Conservation (phyloP, 148 eudicot genomes). For the Silene uniflora region DNA sequence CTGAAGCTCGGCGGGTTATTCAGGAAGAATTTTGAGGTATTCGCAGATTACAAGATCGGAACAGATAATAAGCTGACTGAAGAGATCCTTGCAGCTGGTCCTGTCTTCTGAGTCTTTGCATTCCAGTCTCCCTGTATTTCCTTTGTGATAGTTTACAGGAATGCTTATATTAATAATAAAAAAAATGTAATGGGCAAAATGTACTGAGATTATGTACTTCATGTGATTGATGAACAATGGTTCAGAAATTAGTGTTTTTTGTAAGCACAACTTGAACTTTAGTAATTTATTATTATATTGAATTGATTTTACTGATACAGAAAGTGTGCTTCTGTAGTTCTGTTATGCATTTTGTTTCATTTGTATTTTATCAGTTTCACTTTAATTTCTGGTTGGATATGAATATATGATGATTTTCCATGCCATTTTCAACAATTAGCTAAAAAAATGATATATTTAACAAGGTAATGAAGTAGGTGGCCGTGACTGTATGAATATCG, state of each 20-base stretch:
- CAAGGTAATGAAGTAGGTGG: too few relatives aligned
- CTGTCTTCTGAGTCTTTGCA: slow-evolving; percentile 35
- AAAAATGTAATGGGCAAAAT: background rate
- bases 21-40: slow-evolving; percentile 68
- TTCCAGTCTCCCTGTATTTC: background rate
- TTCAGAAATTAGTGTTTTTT: background rate
- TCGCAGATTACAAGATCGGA: slow-evolving; percentile 53
- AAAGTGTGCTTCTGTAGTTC: too few relatives aligned
- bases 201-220: too few relatives aligned
- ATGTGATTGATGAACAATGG: background rate
- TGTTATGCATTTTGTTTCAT: too few relatives aligned
- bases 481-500: too few relatives aligned
- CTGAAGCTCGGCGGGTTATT: slow-evolving; percentile 59
- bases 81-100: slow-evolving; percentile 74
- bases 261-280: too few relatives aligned
- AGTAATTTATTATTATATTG: background rate
- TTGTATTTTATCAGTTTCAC: too few relatives aligned
- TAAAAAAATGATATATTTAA: too few relatives aligned
- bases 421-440: too few relatives aligned
- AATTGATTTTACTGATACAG: too few relatives aligned
- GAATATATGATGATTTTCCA: too few relatives aligned
- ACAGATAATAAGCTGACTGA: slow-evolving; percentile 48
- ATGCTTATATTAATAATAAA: background rate
- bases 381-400: too few relatives aligned
- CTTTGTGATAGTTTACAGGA: background rate